phyloP scores from a whole-genome alignment of 352 stramenopile genomes.

The Globisporangium mamillatum region DNA sequence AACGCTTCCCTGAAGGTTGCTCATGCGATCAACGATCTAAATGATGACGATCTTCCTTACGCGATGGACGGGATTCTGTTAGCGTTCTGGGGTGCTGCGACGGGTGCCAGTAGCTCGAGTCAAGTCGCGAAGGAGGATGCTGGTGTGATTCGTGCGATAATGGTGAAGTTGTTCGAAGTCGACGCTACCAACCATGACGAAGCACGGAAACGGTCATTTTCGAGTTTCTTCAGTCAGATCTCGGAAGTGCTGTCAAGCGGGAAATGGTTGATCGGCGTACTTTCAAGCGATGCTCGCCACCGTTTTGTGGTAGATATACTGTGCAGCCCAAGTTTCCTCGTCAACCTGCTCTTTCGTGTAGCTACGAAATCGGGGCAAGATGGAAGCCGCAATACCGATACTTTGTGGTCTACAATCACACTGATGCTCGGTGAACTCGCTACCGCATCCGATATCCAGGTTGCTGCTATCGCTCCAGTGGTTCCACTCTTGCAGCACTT shows the following conservation, averaged over 20 bases:
- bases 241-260: conserved; percentile 17
- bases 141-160: conserved; percentile 24
- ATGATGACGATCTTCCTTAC: background rate
- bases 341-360: conserved; percentile 23
- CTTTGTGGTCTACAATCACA: conserved; percentile 32
- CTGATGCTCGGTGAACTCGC: conserved; percentile 24
- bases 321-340: conserved; percentile 26
- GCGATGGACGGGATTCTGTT: conserved; percentile 9
- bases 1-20: conserved; percentile 27
- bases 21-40: conserved; percentile 21
- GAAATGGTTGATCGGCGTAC: conserved; percentile 1
- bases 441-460: conserved; percentile 13
- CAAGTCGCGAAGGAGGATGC: conserved; percentile 13
- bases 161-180: conserved; percentile 19
- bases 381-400: conserved; percentile 1
- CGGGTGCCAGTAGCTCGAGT: background rate
- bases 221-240: conserved; percentile 18
- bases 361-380: background rate
- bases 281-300: conserved; percentile 9
- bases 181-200: background rate
- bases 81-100: conserved; percentile 23
- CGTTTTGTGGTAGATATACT: conserved; percentile 26
- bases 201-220: background rate
- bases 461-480: conserved; percentile 24
- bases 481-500: conserved; percentile 59